These are phyloP conservation scores for Colletotrichum endophyticum DNA, from an alignment of 2,329 filamentous ascomycete species.

Conservation along the genomic window DNA sequence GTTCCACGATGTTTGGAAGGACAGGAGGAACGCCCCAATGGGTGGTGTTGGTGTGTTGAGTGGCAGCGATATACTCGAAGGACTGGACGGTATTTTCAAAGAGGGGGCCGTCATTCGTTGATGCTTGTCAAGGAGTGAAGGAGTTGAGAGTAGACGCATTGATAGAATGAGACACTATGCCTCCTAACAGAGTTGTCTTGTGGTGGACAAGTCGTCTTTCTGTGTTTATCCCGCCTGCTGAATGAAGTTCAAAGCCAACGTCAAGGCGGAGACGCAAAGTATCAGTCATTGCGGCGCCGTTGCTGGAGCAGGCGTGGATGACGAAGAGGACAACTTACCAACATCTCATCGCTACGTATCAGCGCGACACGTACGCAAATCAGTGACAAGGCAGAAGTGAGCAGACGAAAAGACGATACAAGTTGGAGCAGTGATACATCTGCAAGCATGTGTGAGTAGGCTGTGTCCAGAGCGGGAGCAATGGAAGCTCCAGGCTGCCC, in stretches of 20 bases:
- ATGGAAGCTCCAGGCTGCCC: neutral
- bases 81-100: constrained; percentile 79
- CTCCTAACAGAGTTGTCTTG: neutral
- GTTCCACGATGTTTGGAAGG: constrained; percentile 94
- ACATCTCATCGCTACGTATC: neutral
- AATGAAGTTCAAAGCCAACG: neutral
- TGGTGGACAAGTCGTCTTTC: neutral
- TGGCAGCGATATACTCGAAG: constrained; percentile 85
- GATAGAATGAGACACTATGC: neutral
- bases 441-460: neutral
- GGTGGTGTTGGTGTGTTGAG: constrained; percentile 67
- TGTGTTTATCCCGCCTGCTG: neutral
- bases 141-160: neutral
- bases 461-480: neutral
- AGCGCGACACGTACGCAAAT: neutral
- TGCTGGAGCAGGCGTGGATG: neutral
- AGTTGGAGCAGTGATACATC: neutral
- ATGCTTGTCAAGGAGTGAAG: constrained; percentile 19
- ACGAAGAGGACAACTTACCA: neutral
- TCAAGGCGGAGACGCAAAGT: neutral
- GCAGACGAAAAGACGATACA: neutral
- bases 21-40: constrained; percentile 58
- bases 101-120: constrained; percentile 73
- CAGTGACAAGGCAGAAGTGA: neutral
- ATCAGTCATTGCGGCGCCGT: neutral